Percentiles rank a stretch among this genome's conserved stretches.
Conservation (phyloP, 495 filamentous ascomycete species). For the Hypoxylon fragiforme region DNA sequence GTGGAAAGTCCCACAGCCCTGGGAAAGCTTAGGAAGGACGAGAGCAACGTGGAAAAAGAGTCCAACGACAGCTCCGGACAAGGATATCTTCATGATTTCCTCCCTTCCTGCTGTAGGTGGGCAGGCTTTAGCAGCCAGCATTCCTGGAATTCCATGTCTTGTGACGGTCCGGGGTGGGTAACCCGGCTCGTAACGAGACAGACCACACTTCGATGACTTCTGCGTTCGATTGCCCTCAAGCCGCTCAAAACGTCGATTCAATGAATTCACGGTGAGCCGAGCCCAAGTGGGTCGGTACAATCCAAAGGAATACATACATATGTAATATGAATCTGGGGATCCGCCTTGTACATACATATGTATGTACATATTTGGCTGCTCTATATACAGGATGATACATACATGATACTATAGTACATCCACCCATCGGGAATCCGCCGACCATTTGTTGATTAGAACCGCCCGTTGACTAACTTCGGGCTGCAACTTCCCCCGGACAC, state of each 20-base stretch:
- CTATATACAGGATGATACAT: neutral
- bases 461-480: neutral
- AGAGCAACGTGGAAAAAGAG: neutral
- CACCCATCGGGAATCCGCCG: constrained; percentile 3
- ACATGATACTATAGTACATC: neutral
- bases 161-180: constrained; percentile 11
- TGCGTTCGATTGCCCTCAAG: neutral
- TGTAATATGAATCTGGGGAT: constrained; percentile 18
- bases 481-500: constrained; percentile 17
- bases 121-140: constrained; percentile 3
- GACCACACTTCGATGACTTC: neutral
- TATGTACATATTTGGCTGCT: neutral
- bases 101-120: neutral
- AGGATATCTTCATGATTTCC: neutral
- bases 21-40: constrained; percentile 25
- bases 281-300: constrained; percentile 10
- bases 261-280: constrained; percentile 21
- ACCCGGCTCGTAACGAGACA: neutral
- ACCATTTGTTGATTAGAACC: constrained; percentile 4
- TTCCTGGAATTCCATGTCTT: constrained; percentile 20
- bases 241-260: constrained; percentile 23
- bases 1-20: constrained; percentile 25
- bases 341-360: constrained; percentile 8
- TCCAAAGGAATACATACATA: constrained; percentile 15
- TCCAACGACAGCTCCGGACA: constrained; percentile 4